Conservation (phyloP, 2,329 filamentous ascomycete genomes). For the Colletotrichum sp. region DNA sequence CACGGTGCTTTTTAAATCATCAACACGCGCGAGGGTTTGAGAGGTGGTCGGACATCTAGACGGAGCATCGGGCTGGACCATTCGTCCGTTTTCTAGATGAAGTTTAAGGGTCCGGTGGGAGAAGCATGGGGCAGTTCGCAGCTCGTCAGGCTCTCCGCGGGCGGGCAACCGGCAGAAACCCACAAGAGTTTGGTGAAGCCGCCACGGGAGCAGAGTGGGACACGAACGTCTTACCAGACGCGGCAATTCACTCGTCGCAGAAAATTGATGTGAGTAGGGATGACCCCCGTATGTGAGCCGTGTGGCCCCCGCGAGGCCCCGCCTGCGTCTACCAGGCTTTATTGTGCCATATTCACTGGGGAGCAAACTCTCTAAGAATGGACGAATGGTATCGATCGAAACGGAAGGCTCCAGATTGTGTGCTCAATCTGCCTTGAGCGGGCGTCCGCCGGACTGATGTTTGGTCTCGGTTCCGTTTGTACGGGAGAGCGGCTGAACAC, state of each 20-base stretch:
- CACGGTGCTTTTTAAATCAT: neutral
- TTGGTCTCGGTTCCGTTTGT: neutral
- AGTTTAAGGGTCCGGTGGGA: neutral
- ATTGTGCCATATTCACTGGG: neutral
- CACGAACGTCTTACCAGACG: constrained; percentile 8
- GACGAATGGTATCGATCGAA: neutral
- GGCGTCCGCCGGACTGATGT: neutral
- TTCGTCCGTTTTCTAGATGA: neutral
- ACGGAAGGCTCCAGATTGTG: neutral
- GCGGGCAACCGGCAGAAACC: neutral
- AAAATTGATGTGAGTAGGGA: neutral
- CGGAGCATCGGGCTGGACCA: neutral
- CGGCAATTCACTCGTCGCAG: constrained; percentile 3
- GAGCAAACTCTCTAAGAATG: neutral
- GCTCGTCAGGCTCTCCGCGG: neutral
- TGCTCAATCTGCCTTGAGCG: neutral
- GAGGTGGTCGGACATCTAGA: neutral
- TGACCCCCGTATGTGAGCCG: neutral
- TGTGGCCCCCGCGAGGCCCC: neutral
- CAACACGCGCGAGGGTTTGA: neutral
- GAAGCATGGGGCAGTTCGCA: neutral
- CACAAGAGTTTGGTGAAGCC: neutral
- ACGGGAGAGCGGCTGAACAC: neutral
- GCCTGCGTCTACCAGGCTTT: neutral
- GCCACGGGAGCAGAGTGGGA: neutral